Evolutionary conservation across 176 grass and related monocot species (phyloP).

Genomic region (Eragrostis nindensis): DNA sequence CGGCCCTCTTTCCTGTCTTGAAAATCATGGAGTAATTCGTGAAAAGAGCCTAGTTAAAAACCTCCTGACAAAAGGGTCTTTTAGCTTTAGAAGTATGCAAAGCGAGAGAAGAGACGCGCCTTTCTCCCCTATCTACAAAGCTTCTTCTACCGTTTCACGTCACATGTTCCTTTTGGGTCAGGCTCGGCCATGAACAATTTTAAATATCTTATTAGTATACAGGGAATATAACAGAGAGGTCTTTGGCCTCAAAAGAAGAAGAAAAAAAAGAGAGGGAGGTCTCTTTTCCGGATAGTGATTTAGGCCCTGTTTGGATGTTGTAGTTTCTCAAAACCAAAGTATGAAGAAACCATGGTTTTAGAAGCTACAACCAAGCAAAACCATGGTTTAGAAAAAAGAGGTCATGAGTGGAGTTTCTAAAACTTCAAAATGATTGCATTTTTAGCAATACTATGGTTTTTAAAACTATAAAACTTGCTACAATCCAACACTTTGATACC

Average conservation of each 20-base stretch:
- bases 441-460: too few relatives aligned
- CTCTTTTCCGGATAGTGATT: background rate
- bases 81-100: constrained; percentile 52
- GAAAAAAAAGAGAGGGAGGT: background rate
- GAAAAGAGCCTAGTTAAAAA: background rate
- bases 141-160: constrained; percentile 27
- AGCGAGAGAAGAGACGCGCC: constrained; percentile 21
- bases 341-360: too few relatives aligned
- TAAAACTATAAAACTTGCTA: too few relatives aligned
- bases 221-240: too few relatives aligned
- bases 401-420: too few relatives aligned
- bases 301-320: too few relatives aligned
- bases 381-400: too few relatives aligned
- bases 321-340: too few relatives aligned
- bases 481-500: too few relatives aligned
- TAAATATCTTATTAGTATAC: background rate
- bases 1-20: constrained; percentile 1
- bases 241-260: background rate
- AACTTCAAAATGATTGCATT: too few relatives aligned
- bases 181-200: background rate
- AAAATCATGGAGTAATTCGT: constrained; percentile 51
- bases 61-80: constrained; percentile 48
- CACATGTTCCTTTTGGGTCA: constrained; percentile 15
- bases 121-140: constrained; percentile 53
- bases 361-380: too few relatives aligned